phyloP scores from a whole-genome alignment of 2,329 filamentous ascomycete species.

The Colletotrichum sp. region DNA sequence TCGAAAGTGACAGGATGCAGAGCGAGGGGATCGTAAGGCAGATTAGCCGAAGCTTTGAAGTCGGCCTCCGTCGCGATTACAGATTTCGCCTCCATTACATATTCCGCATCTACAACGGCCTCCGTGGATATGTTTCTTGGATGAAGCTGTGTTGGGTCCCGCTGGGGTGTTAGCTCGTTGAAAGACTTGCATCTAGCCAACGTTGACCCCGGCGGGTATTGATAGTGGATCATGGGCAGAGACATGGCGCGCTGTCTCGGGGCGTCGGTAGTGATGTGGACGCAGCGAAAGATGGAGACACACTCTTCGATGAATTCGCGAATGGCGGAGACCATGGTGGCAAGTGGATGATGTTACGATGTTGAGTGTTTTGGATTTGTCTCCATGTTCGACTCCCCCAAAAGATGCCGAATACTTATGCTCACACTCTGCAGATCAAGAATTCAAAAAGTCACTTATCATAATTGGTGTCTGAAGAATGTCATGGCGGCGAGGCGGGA shows the following conservation, averaged over 20 bases:
- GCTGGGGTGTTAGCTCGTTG: background rate
- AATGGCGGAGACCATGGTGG: background rate
- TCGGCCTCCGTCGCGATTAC: background rate
- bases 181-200: background rate
- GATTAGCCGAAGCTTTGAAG: background rate
- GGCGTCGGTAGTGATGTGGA: background rate
- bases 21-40: background rate
- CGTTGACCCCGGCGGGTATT: background rate
- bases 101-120: background rate
- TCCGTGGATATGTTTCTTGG: background rate
- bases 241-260: background rate
- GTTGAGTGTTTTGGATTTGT: background rate
- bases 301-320: background rate
- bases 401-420: background rate
- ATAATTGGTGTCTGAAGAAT: background rate
- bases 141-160: background rate
- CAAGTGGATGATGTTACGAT: background rate
- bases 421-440: background rate
- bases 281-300: background rate
- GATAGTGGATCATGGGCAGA: background rate
- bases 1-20: background rate
- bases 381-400: fast-evolving
- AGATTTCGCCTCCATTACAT: background rate
- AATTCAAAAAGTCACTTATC: background rate
- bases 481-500: fast-evolving